Conservation (phyloP, 225 moss, liverwort and hornwort genomes). For the Rhytidiadelphus loreus region DNA sequence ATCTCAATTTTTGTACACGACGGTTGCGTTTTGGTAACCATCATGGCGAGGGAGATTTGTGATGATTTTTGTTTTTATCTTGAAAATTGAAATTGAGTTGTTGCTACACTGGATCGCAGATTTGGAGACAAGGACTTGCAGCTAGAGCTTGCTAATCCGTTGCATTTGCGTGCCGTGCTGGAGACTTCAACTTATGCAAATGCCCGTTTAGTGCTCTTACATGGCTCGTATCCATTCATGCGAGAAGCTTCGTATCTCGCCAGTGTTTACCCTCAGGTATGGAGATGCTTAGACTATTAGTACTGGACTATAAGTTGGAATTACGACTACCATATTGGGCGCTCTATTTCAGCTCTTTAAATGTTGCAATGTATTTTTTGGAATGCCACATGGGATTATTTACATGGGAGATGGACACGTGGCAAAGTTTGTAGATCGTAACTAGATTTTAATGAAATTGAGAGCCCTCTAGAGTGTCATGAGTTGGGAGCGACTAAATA, state of each 20-base stretch:
- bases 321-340: neutral
- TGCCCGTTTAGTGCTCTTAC: slow-evolving; percentile 71
- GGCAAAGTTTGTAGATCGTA: neutral
- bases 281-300: neutral
- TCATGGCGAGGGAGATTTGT: neutral
- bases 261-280: slow-evolving; percentile 87
- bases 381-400: neutral
- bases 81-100: neutral
- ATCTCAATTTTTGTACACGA: neutral
- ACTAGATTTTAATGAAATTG: neutral
- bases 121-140: slow-evolving; percentile 98
- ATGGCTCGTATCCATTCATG: slow-evolving; percentile 97
- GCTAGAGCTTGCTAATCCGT: slow-evolving; percentile 77
- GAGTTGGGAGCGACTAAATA: neutral
- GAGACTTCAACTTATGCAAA: slow-evolving; percentile 48
- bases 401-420: neutral
- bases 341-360: neutral
- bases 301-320: neutral
- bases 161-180: slow-evolving; percentile 81
- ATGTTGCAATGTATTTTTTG: neutral
- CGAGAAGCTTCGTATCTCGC: slow-evolving; percentile 90
- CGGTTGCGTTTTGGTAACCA: neutral
- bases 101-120: slow-evolving; percentile 10
- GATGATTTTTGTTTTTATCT: neutral
- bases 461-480: neutral